phyloP scores from a whole-genome alignment of 2,329 filamentous ascomycete species.

The Cladophialophora carrionii region DNA sequence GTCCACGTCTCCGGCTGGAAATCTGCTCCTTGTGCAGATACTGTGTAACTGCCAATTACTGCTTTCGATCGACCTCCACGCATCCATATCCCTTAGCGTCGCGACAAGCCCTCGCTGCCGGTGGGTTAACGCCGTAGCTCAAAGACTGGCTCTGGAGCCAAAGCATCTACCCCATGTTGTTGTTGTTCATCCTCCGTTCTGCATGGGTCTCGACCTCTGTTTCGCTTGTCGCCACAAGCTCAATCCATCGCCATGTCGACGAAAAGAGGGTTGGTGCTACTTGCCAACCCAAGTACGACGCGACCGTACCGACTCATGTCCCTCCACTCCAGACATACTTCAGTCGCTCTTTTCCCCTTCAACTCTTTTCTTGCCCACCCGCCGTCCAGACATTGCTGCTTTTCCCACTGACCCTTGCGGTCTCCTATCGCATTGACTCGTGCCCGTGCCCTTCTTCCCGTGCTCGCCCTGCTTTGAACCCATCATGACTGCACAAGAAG shows the following conservation, averaged over 20 bases:
- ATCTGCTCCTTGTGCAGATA: background rate
- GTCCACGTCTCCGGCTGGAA: background rate
- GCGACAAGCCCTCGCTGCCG: background rate
- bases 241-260: background rate
- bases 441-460: background rate
- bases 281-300: background rate
- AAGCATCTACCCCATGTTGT: conserved; percentile 3
- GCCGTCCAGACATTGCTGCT: background rate
- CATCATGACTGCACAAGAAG: conserved; percentile 26
- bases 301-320: background rate
- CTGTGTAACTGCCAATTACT: background rate
- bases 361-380: conserved; percentile 5
- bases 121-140: background rate
- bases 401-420: background rate
- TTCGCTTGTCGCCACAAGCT: background rate
- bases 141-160: background rate
- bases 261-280: background rate
- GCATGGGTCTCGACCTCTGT: conserved; percentile 8
- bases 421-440: background rate
- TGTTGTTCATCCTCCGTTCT: background rate
- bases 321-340: conserved; percentile 17
- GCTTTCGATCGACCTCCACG: conserved; percentile 1
- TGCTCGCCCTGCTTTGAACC: conserved; percentile 5
- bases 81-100: background rate
- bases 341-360: conserved; percentile 17